Evolutionary conservation across 78 protist species (phyloP), one percentile per base, ranked within the genome.

Genomic region (Dictyostelium intermedium): DNA sequence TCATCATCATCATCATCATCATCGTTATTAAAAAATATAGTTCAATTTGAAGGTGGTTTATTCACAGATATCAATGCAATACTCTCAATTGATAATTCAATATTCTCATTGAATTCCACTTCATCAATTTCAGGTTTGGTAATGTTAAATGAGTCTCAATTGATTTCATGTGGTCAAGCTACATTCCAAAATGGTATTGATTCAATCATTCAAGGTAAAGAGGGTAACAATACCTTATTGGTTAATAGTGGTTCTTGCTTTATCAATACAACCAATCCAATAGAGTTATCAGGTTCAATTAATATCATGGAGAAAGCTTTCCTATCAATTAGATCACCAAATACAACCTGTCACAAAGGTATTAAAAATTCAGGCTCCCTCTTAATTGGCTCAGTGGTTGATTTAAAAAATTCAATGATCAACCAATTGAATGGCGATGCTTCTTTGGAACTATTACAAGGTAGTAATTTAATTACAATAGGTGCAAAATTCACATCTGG

Each of bases 301-400:
- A 32, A 23, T n/a, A 20, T 82, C 5, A 30, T 25, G n/a, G 41
- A 11, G n/a, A 60, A 50, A 6, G 30, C 86, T 4, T 3, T 5
- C n/a, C 23, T 82, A 56, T 34, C 79, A 18, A 23, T 56, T 34
- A 56, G n/a, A 14, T n/a, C 37, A 32, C 23, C 86, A 35, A 69
- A 69, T 9, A 6, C 63, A 34, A 14, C n/a, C 35, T 82, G 86
- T 35, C 18, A n/a, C 5, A 35, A 5, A 20, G 86, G 86, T 34
- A 50, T 82, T 56, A 50, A 35, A 35, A 82, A 82, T 23, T 50
- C 76, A 14, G 86, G 86, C 35, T 20, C 61, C 16, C 23, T 82
- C 1, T 20, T 34, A 8, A 34, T 82, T n/a, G 37, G 39, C 3
- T 14, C 72, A 20, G 9, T 60, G 2, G 74, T 82, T 7, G 35